Percentiles rank a stretch among this genome's conserved stretches.
Evolutionary conservation across 345 rosid genomes (phyloP).

Genomic region (Eucalyptus shirleyi): DNA sequence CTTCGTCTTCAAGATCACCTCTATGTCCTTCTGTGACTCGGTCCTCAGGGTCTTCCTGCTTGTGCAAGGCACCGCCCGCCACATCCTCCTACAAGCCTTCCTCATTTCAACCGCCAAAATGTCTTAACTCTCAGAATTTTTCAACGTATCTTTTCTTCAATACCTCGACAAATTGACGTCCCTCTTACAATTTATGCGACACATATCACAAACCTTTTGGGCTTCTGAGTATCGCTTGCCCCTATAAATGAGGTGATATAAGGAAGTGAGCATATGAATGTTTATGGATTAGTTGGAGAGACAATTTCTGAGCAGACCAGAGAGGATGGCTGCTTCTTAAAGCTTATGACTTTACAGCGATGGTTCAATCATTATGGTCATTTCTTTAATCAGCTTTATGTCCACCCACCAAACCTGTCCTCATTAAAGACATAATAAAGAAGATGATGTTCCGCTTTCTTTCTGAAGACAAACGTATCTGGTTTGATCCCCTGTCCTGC

Average conservation of each 20-base stretch:
- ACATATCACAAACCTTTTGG: not conserved
- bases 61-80: conserved; percentile 19
- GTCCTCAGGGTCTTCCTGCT: conserved; percentile 5
- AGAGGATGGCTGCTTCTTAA: not conserved
- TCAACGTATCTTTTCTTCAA: not conserved
- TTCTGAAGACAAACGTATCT: not conserved
- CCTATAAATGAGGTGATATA: not conserved
- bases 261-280: not conserved
- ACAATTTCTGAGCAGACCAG: not conserved
- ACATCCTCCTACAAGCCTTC: conserved; percentile 11
- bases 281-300: not conserved
- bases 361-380: not conserved
- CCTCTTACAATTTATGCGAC: not conserved
- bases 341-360: not conserved
- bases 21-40: conserved; percentile 13
- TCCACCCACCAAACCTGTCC: not conserved
- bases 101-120: not conserved
- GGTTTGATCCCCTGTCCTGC: not conserved
- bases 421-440: not conserved
- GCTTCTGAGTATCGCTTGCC: not conserved
- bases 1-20: conserved; percentile 19
- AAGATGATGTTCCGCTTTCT: not conserved
- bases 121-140: not conserved
- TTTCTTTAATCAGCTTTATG: not conserved
- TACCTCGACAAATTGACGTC: not conserved